Evolutionary conservation across 352 stramenopile species (phyloP).

Genomic region (Globisporangium abappressorium): DNA sequence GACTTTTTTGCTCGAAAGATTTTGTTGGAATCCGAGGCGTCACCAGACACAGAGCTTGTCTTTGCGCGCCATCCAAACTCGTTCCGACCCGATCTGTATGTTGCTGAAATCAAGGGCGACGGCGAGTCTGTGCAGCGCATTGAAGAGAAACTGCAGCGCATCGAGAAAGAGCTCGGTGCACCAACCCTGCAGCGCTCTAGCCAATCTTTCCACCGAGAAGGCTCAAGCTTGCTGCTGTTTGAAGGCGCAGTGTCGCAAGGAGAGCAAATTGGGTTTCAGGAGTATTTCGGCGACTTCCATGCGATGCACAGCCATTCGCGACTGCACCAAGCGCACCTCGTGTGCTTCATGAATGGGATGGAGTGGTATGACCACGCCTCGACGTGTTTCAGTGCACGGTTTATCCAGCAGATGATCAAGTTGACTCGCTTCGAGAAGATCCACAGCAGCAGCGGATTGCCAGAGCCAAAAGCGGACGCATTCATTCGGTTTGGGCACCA

Average conservation of each 20-base stretch:
- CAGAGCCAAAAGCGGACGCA: conserved; percentile 44
- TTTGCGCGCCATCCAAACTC: conserved; percentile 60
- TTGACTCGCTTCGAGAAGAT: conserved; percentile 63
- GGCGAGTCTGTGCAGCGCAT: conserved; percentile 57
- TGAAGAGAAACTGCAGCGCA: conserved; percentile 57
- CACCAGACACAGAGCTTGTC: conserved; percentile 27
- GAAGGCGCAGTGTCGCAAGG: conserved; percentile 61
- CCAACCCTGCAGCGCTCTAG: conserved; percentile 40
- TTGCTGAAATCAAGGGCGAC: conserved; percentile 65
- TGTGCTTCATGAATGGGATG: conserved; percentile 69
- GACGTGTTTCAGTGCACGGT: conserved; percentile 58
- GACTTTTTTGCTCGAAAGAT: conserved; percentile 77
- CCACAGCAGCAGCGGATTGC: conserved; percentile 26
- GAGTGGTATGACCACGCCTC: conserved; percentile 68
- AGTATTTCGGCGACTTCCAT: conserved; percentile 59
- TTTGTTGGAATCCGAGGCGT: conserved; percentile 40
- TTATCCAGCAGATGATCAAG: conserved; percentile 81
- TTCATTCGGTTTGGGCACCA: conserved; percentile 77
- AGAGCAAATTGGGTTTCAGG: conserved; percentile 67
- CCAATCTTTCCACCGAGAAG: conserved; percentile 53
- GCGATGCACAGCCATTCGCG: conserved; percentile 45
- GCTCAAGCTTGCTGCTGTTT: conserved; percentile 65
- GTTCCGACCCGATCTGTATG: conserved; percentile 64
- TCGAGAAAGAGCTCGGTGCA: conserved; percentile 66
- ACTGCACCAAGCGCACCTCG: conserved; percentile 68